Percentiles rank a stretch among this genome's conserved stretches.
Conservation (phyloP, 2,329 filamentous ascomycete species). For the Ophiocordyceps camponoti-saundersi region DNA sequence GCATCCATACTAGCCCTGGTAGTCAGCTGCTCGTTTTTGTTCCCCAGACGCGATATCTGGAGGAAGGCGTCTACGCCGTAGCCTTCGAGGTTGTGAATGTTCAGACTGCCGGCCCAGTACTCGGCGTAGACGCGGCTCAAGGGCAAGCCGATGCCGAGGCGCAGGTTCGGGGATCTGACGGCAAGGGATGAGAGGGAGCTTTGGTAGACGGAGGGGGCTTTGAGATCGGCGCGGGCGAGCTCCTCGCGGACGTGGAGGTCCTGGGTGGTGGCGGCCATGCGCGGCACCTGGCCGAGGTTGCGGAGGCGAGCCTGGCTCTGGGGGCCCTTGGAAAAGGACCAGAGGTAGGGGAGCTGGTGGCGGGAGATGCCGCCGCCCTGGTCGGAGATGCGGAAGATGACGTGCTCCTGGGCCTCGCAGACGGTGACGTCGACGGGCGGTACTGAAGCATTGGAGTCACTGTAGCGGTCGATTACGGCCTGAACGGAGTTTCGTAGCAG, state of each 20-base stretch:
- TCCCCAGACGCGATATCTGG: constrained; percentile 89
- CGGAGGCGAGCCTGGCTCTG: constrained; percentile 60
- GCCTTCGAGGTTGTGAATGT: constrained; percentile 83
- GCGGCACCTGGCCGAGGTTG: constrained; percentile 74
- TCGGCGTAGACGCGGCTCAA: constrained; percentile 91
- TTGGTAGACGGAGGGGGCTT: constrained; percentile 20
- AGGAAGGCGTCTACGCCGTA: constrained; percentile 94
- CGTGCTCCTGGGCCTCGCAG: constrained; percentile 84
- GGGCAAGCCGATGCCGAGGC: constrained; percentile 82
- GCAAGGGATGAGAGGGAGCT: constrained; percentile 67
- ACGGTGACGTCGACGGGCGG: constrained; percentile 88
- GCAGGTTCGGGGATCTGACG: constrained; percentile 67
- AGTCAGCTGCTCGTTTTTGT: constrained; percentile 90
- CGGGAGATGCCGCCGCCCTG: constrained; percentile 82
- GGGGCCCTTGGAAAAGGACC: constrained; percentile 93
- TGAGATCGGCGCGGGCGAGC: constrained; percentile 22
- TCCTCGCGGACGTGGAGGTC: constrained; percentile 46
- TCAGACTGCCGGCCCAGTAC: constrained; percentile 89
- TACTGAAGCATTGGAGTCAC: constrained; percentile 11
- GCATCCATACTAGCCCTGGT: constrained; percentile 64
- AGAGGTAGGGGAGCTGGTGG: constrained; percentile 74
- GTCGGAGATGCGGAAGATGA: constrained; percentile 92
- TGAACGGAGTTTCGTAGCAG: constrained; percentile 90
- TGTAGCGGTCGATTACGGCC: constrained; percentile 65
- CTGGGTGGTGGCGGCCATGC: constrained; percentile 85